Percentiles rank a stretch among this genome's conserved stretches.
These are phyloP conservation scores for Saksenaea vasiformis DNA, from an alignment of 371 early-diverging fungal genomes.

Conservation along the genomic window DNA sequence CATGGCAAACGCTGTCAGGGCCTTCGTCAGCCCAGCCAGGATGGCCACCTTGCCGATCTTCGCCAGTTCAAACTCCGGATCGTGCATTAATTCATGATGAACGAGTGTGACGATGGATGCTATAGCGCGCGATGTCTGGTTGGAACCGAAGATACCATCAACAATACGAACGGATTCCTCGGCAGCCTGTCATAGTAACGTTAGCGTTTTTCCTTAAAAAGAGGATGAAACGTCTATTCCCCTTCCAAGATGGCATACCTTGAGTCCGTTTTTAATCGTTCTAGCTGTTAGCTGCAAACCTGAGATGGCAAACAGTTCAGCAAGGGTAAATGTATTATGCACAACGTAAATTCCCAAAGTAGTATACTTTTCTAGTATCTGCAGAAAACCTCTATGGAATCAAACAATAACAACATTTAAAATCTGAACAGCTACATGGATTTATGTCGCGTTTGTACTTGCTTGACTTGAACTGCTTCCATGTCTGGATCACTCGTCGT, in stretches of 20 bases:
- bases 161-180: constrained; percentile 89
- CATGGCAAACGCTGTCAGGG: constrained; percentile 82
- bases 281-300: constrained; percentile 78
- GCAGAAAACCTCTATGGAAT: constrained; percentile 53
- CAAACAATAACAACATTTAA: constrained; percentile 5
- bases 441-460: neutral
- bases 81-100: constrained; percentile 72
- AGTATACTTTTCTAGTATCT: constrained; percentile 71
- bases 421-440: neutral
- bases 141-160: constrained; percentile 91
- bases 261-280: constrained; percentile 70
- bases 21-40: constrained; percentile 75
- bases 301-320: constrained; percentile 78
- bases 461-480: constrained; percentile 15
- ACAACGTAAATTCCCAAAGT: constrained; percentile 69
- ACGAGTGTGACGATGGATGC: constrained; percentile 82
- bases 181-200: constrained; percentile 54
- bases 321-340: constrained; percentile 73
- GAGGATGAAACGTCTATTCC: neutral
- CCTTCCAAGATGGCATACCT: constrained; percentile 36
- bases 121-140: constrained; percentile 86
- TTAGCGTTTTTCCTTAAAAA: too few relatives aligned
- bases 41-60: constrained; percentile 70
- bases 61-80: constrained; percentile 66
- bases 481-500: constrained; percentile 18